A percentile compares a stretch with the other conserved stretches of the same genome.
Evolutionary conservation across 1,284 basidiomycete genomes (phyloP).

Genomic region (Sanghuangporus weigelae): DNA sequence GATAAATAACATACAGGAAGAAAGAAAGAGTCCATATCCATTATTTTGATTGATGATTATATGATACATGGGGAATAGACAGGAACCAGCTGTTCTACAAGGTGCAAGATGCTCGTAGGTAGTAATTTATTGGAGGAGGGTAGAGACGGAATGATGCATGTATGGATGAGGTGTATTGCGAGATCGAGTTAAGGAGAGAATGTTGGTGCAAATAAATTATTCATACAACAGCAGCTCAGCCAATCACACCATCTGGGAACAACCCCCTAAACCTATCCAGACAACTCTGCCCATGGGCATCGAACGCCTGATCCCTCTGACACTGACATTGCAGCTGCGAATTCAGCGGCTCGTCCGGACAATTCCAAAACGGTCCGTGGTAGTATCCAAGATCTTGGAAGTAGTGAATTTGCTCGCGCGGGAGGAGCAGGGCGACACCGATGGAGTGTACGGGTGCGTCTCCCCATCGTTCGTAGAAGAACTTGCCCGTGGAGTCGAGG

Average conservation of each 20-base stretch:
- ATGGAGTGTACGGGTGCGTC: constrained; percentile 81
- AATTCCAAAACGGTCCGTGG: constrained; percentile 47
- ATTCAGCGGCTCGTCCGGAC: constrained; percentile 43
- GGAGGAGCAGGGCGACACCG: constrained; percentile 58
- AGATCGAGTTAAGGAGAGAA: too few relatives aligned
- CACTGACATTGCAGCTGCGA: constrained; percentile 43
- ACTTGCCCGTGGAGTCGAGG: constrained; percentile 68
- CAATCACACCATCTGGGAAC: constrained; percentile 2
- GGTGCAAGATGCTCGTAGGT: neutral
- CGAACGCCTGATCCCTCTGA: constrained; percentile 40
- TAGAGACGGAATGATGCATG: neutral
- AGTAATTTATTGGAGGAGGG: neutral
- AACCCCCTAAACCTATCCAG: neutral
- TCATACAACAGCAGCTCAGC: neutral
- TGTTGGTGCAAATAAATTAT: too few relatives aligned
- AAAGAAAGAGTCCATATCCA: too few relatives aligned
- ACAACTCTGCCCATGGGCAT: constrained; percentile 28
- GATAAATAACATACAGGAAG: too few relatives aligned
- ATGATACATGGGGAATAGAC: neutral
- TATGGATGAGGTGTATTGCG: neutral
- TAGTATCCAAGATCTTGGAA: constrained; percentile 60
- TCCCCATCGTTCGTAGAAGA: constrained; percentile 79
- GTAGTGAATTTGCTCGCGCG: constrained; percentile 61
- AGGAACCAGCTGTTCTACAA: neutral
- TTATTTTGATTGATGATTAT: too few relatives aligned